phyloP scores from a whole-genome alignment of 345 rosid genomes.

The Streptanthus diversifolius region DNA sequence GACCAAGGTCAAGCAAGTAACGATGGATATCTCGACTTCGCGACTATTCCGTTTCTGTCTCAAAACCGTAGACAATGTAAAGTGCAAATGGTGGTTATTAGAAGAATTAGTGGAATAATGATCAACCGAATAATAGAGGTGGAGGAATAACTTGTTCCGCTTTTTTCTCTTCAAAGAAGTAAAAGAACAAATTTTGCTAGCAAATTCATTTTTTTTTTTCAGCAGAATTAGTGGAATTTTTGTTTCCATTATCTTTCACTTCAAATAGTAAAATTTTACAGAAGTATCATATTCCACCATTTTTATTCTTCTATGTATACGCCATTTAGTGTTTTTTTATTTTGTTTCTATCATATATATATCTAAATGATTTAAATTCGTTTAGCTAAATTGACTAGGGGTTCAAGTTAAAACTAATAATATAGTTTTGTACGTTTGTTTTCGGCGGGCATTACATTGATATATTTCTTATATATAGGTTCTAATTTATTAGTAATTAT shows the following conservation, averaged over 20 bases:
- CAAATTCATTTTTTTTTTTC: background rate
- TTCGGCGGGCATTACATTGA: background rate
- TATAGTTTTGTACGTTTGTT: too few species aligned
- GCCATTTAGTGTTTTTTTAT: too few species aligned
- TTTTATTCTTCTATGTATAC: too few species aligned
- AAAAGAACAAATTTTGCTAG: background rate
- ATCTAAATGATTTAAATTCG: background rate
- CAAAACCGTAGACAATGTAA: slow-evolving; percentile 1
- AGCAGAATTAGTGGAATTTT: background rate
- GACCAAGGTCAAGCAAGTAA: slow-evolving; percentile 9
- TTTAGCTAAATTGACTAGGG: background rate
- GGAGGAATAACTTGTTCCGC: background rate
- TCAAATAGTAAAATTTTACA: too few species aligned
- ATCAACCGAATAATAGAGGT: background rate
- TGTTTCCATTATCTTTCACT: background rate
- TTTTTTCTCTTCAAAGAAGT: background rate
- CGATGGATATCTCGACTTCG: background rate
- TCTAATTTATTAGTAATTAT: background rate
- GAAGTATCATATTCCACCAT: too few species aligned
- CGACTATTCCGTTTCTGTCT: background rate
- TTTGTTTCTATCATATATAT: too few species aligned
- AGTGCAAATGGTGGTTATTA: too few species aligned
- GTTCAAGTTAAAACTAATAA: background rate
- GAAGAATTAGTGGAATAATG: background rate
- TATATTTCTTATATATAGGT: background rate